Evolutionary conservation across 2,329 filamentous ascomycete genomes (phyloP).

Genomic region (Penicillium psychrosexuale): DNA sequence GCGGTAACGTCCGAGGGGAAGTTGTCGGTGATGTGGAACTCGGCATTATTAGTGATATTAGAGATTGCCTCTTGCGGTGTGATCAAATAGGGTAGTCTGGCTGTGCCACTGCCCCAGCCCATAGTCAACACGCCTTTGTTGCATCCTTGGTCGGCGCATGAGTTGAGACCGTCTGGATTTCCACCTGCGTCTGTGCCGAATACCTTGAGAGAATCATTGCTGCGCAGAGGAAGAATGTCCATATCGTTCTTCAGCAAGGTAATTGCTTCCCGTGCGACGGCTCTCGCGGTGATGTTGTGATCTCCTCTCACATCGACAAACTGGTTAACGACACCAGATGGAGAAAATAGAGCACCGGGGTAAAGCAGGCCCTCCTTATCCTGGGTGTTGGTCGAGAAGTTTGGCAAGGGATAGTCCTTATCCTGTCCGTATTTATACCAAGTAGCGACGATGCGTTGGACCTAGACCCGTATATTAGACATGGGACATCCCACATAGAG

Average conservation of each 20-base stretch:
- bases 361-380: conserved; percentile 56
- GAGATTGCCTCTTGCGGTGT: conserved; percentile 68
- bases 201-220: conserved; percentile 40
- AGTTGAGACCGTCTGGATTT: conserved; percentile 61
- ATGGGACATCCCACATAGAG: background rate
- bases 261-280: conserved; percentile 55
- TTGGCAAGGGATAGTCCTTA: conserved; percentile 53
- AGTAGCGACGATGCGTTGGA: conserved; percentile 55
- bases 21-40: conserved; percentile 61
- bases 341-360: conserved; percentile 57
- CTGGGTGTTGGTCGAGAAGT: conserved; percentile 59
- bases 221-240: conserved; percentile 50
- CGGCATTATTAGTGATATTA: conserved; percentile 59
- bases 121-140: conserved; percentile 69
- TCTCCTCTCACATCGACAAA: conserved; percentile 60
- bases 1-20: conserved; percentile 53
- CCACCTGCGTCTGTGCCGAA: conserved; percentile 53
- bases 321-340: conserved; percentile 64
- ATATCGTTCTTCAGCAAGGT: conserved; percentile 63
- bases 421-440: conserved; percentile 60
- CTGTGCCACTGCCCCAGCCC: conserved; percentile 74
- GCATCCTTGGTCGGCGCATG: conserved; percentile 64
- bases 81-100: conserved; percentile 68
- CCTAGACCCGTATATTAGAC: conserved; percentile 32
- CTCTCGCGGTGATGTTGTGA: conserved; percentile 51